phyloP scores from a whole-genome alignment of 441 rosid species.

The Bruguiera hainesii region DNA sequence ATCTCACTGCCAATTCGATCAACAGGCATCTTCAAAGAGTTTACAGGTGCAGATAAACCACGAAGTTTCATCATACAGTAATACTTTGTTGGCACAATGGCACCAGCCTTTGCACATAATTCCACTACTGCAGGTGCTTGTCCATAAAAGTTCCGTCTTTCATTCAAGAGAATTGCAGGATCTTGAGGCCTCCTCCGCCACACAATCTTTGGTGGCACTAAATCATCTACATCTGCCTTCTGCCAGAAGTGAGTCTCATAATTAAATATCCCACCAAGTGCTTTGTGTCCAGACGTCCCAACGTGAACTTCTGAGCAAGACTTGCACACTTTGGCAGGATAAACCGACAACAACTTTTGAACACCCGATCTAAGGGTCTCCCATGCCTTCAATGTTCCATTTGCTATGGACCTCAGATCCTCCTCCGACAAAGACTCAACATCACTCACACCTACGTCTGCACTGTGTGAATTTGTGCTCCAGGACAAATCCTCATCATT shows the following conservation, averaged over 20 bases:
- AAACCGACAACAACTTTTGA: conserved; percentile 52
- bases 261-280: conserved; percentile 75
- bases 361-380: conserved; percentile 57
- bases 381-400: conserved; percentile 67
- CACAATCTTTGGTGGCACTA: conserved; percentile 70
- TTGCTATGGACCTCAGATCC: conserved; percentile 45
- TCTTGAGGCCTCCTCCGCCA: conserved; percentile 81
- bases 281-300: conserved; percentile 78
- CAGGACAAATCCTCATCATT: conserved; percentile 27
- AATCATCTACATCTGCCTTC: conserved; percentile 66
- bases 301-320: conserved; percentile 76
- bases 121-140: conserved; percentile 81
- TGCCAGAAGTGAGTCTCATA: conserved; percentile 77
- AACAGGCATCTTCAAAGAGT: background rate
- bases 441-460: conserved; percentile 23
- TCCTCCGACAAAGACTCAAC: conserved; percentile 34
- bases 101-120: conserved; percentile 76
- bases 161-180: conserved; percentile 59
- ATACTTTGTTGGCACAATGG: conserved; percentile 50
- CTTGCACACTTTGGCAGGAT: conserved; percentile 73
- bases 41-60: conserved; percentile 44
- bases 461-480: conserved; percentile 17
- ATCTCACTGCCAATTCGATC: background rate
- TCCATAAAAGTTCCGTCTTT: conserved; percentile 68
- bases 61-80: conserved; percentile 63